phyloP scores from a whole-genome alignment of 129 eudicot genomes.

The Cynara cardunculus region DNA sequence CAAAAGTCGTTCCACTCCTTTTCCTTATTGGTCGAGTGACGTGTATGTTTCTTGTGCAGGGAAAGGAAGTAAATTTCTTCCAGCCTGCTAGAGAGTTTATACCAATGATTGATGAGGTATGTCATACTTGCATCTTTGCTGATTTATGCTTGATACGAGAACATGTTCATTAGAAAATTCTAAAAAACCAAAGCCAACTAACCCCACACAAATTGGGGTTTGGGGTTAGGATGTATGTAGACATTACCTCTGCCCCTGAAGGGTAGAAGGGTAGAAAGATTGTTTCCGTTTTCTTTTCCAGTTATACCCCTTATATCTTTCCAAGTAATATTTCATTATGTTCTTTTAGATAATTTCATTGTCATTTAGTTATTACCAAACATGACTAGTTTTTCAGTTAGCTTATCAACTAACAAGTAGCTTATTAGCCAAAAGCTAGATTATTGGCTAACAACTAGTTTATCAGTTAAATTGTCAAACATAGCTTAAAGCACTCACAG shows the following conservation, averaged over 20 bases:
- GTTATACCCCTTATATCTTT: not conserved
- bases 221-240: no score
- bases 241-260: no score
- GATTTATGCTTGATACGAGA: not conserved
- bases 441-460: not conserved
- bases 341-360: not conserved
- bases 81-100: conserved; percentile 87
- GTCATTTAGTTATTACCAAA: no score
- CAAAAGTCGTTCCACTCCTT: not conserved
- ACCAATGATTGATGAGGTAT: conserved; percentile 79
- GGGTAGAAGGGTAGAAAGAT: no score
- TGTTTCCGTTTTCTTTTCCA: not conserved
- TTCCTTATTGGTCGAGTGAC: not conserved
- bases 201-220: not conserved
- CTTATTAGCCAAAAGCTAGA: not conserved
- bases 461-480: not conserved
- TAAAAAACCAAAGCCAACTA: not conserved
- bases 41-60: conserved; percentile 34
- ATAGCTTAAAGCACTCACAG: not conserved
- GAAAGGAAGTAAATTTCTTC: conserved; percentile 61
- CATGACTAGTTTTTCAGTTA: no score
- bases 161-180: not conserved
- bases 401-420: not conserved
- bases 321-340: not conserved
- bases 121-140: not conserved